Percentiles rank a stretch among this genome's conserved stretches.
Evolutionary conservation across 352 stramenopile species (phyloP).

Genomic region (Phytophthora multivora): DNA sequence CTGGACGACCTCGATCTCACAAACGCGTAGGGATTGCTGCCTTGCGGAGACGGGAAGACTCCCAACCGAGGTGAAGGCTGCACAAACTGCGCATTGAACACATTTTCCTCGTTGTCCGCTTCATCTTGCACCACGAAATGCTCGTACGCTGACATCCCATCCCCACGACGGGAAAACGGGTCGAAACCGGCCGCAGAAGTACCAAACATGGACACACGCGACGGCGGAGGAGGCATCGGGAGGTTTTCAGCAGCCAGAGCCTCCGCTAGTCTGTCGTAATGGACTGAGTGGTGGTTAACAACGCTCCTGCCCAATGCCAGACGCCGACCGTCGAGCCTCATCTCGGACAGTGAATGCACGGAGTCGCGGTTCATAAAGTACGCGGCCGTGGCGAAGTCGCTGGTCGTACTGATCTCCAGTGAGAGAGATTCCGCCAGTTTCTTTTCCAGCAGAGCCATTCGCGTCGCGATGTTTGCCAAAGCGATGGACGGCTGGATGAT

Average conservation of each 20-base stretch:
- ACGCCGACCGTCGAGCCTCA: constrained; percentile 42
- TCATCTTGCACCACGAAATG: constrained; percentile 66
- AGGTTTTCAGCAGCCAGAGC: constrained; percentile 44
- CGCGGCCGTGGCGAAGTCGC: constrained; percentile 48
- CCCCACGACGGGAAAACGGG: constrained; percentile 47
- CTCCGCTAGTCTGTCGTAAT: constrained; percentile 53
- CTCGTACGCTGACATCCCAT: constrained; percentile 59
- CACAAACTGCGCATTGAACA: constrained; percentile 56
- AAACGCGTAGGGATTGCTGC: constrained; percentile 21
- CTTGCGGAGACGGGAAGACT: constrained; percentile 22
- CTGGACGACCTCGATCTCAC: constrained; percentile 19
- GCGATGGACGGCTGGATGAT: constrained; percentile 69
- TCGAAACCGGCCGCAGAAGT: constrained; percentile 55
- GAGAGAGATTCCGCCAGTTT: constrained; percentile 45
- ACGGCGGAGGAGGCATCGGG: constrained; percentile 54
- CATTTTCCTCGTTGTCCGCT: constrained; percentile 35
- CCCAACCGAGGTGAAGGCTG: constrained; percentile 34
- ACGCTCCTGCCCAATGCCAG: constrained; percentile 54
- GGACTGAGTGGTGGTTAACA: constrained; percentile 70
- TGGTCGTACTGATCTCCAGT: constrained; percentile 52
- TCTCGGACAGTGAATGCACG: constrained; percentile 44
- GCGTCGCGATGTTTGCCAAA: constrained; percentile 65
- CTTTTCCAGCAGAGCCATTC: constrained; percentile 63
- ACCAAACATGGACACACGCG: constrained; percentile 73
- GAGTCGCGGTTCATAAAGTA: constrained; percentile 58